Evolutionary conservation across 2,329 filamentous ascomycete species (phyloP), one percentile per base, ranked within the genome.

Genomic region (Fusarium foetens): DNA sequence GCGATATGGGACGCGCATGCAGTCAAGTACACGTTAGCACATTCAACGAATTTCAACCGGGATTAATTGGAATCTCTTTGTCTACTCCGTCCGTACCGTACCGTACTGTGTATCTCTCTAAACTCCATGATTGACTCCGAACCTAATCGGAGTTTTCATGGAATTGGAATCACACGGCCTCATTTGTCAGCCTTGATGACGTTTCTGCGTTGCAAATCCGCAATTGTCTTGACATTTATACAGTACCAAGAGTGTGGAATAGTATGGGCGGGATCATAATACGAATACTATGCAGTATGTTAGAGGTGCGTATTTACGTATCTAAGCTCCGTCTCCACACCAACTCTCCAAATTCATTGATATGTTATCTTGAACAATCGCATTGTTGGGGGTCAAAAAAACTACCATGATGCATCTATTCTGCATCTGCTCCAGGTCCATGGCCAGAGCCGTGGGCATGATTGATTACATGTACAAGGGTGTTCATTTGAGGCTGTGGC

Each of bases 401-500:
- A 33, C 35, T 21, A 61, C 39, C 60, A 51, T 58, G 52, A 39
- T 17, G 48, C 36, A 23, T 48, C 41, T 60, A 21, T 38, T 41
- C 39, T 58, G 25, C 63, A 60, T 27, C 29, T 39, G 25, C 39
- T 53, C 51, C 38, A 55, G 31, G 21, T 48, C 58, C 66, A 36
- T 70, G 67, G 67, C 17, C 43, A 60, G 29, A 53, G 39, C 67
- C 66, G 39, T 66, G 67, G 35, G 25, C 23, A 67, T 29, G 21
- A 43, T 25, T 25, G 54, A 59, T 54, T 58, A 49, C 68, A 71
- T 48, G 65, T 35, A 61, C 57, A 65, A 51, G 66, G 66, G 62
- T 49, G 43, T 57, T 51, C 48, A n/a, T 52, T 67, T 58, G 70
- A 54, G 72, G 72, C 72, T 75, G 72, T 75, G 72, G 72, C 72